These are phyloP conservation scores for Dorcoceras hygrometricum DNA, from an alignment of 257 asterid species.

Conservation along the genomic window DNA sequence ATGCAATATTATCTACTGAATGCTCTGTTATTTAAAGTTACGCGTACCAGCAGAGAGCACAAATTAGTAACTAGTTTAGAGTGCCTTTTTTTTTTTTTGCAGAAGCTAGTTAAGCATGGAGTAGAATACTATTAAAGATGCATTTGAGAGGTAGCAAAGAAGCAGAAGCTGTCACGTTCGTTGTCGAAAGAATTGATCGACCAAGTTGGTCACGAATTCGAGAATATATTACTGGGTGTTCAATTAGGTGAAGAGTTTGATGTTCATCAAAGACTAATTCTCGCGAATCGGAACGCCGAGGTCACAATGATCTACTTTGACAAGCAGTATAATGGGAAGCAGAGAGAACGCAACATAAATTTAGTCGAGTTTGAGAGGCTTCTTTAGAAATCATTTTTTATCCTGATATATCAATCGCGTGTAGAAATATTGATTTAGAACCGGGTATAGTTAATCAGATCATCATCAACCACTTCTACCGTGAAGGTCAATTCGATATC, in stretches of 20 bases:
- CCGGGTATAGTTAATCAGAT: constrained; percentile 40
- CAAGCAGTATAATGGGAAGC: constrained; percentile 33
- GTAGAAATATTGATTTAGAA: constrained; percentile 41
- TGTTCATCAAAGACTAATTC: constrained; percentile 36
- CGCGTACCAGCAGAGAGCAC: background rate
- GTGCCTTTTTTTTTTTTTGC: constrained; percentile 13
- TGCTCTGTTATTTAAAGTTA: background rate
- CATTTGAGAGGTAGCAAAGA: constrained; percentile 56
- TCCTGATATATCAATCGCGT: constrained; percentile 55
- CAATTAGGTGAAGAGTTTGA: constrained; percentile 30
- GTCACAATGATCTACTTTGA: constrained; percentile 33
- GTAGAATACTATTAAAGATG: constrained; percentile 39
- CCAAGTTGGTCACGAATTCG: constrained; percentile 46
- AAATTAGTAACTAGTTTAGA: constrained; percentile 1
- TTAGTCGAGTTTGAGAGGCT: constrained; percentile 40
- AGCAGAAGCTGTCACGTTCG: constrained; percentile 47
- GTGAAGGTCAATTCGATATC: constrained; percentile 43
- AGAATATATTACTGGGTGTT: constrained; percentile 40
- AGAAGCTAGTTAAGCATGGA: constrained; percentile 38
- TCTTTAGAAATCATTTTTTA: constrained; percentile 41
- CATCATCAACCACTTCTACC: constrained; percentile 49
- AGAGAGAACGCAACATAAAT: constrained; percentile 34
- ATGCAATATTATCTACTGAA: background rate
- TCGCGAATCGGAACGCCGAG: constrained; percentile 46
- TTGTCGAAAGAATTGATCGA: constrained; percentile 48